Percentiles rank a stretch among this genome's conserved stretches.
Evolutionary conservation across 202 grass and related monocot genomes (phyloP).

Genomic region (Panicum virgatum): DNA sequence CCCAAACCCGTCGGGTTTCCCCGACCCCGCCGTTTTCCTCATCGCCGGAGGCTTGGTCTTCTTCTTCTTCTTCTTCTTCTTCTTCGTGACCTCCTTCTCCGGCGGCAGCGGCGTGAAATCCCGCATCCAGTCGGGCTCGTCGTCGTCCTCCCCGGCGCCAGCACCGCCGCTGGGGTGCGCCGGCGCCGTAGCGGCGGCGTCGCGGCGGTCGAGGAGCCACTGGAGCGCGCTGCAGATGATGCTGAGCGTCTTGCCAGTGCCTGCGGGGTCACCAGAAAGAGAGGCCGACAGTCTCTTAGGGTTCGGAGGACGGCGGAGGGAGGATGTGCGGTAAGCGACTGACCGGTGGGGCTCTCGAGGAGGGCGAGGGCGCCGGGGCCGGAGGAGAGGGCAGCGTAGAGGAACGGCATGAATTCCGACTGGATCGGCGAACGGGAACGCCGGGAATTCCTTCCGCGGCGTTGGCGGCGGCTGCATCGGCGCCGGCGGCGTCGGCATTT

Average conservation of each 20-base stretch:
- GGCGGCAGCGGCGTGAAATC: constrained; percentile 59
- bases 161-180: not conserved
- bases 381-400: constrained; percentile 69
- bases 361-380: constrained; percentile 67
- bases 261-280: constrained; percentile 22
- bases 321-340: not conserved
- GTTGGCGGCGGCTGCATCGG: too few relatives aligned
- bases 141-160: constrained; percentile 40
- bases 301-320: not conserved
- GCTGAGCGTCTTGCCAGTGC: constrained; percentile 94
- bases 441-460: constrained; percentile 63
- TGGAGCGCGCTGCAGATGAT: constrained; percentile 88
- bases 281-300: not conserved
- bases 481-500: too few relatives aligned
- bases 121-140: constrained; percentile 90
- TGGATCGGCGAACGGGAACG: constrained; percentile 87
- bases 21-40: constrained; percentile 5
- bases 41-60: constrained; percentile 26
- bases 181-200: not conserved
- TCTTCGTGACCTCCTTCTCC: constrained; percentile 43
- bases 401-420: constrained; percentile 85
- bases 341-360: constrained; percentile 94
- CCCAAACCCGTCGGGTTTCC: constrained; percentile 16
- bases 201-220: constrained; percentile 73
- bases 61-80: constrained; percentile 34